phyloP scores from a whole-genome alignment of 257 asterid genomes.

The Eucommia ulmoides region DNA sequence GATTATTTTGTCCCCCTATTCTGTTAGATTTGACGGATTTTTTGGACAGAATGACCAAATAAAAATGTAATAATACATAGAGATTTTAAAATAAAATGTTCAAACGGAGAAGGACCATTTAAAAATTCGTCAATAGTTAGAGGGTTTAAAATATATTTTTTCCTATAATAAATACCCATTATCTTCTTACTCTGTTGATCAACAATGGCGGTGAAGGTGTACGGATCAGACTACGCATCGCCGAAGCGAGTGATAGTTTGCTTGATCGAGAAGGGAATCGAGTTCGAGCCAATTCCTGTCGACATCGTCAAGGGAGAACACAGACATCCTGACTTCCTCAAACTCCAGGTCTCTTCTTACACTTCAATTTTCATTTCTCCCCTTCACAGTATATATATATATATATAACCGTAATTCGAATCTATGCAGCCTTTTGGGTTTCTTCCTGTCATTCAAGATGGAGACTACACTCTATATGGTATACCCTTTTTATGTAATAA shows the following conservation, averaged over 20 bases:
- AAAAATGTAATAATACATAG: no score
- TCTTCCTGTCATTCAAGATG: slow-evolving; percentile 36
- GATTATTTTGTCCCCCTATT: no score
- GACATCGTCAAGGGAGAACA: slow-evolving; percentile 15
- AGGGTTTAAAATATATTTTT: no score
- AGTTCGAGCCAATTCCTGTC: slow-evolving; percentile 11
- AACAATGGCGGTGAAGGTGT: slow-evolving; percentile 30
- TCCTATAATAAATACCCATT: no score
- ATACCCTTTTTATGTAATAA: no score
- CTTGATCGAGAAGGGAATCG: slow-evolving; percentile 15
- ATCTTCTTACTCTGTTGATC: no score
- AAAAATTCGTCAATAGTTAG: no score
- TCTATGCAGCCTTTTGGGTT: slow-evolving; percentile 37
- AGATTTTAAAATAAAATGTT: no score
- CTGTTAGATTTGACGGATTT: no score
- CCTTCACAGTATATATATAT: neutral
- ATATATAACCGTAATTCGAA: neutral
- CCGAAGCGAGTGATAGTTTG: slow-evolving; percentile 17
- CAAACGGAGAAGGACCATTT: no score
- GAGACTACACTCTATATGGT: slow-evolving; percentile 41
- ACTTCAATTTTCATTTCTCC: neutral
- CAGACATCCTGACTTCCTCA: slow-evolving; percentile 10
- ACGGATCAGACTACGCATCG: slow-evolving; percentile 15
- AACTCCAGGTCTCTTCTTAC: slow-evolving; percentile 13
- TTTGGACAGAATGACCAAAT: no score